Percentiles rank a stretch among this genome's conserved stretches.
phyloP scores from a whole-genome alignment of 108 stramenopile species.

The Cyclostephanos invisitatus region DNA sequence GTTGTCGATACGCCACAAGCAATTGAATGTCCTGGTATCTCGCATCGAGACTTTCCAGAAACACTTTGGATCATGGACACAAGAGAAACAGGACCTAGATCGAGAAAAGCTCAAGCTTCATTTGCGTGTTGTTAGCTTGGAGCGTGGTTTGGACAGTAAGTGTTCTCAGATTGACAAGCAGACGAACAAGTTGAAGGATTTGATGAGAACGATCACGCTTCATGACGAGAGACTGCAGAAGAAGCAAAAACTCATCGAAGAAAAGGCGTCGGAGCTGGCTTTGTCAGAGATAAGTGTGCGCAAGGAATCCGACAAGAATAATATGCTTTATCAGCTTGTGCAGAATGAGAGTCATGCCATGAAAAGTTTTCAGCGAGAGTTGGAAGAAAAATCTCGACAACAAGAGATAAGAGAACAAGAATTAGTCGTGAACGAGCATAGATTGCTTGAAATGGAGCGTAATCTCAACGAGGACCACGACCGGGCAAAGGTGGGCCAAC shows the following conservation, averaged over 20 bases:
- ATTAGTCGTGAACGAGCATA: constrained; percentile 22
- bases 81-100: constrained; percentile 43
- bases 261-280: constrained; percentile 28
- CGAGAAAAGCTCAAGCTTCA: constrained; percentile 35
- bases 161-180: constrained; percentile 39
- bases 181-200: constrained; percentile 42
- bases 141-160: constrained; percentile 31
- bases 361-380: constrained; percentile 34
- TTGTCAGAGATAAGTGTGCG: constrained; percentile 24
- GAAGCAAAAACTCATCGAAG: constrained; percentile 38
- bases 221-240: constrained; percentile 39
- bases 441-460: constrained; percentile 30
- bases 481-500: constrained; percentile 29
- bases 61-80: constrained; percentile 33
- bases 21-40: constrained; percentile 37
- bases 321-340: constrained; percentile 23
- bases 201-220: constrained; percentile 37
- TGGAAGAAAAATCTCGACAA: constrained; percentile 22
- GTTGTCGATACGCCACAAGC: constrained; percentile 31
- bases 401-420: constrained; percentile 44
- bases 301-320: constrained; percentile 36
- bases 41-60: constrained; percentile 29
- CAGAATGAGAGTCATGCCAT: constrained; percentile 25
- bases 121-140: constrained; percentile 21
- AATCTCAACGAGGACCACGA: constrained; percentile 33